Evolutionary conservation across 305 asterid genomes (phyloP), one percentile per base, ranked within the genome.

Genomic region (Salvia sclarea): DNA sequence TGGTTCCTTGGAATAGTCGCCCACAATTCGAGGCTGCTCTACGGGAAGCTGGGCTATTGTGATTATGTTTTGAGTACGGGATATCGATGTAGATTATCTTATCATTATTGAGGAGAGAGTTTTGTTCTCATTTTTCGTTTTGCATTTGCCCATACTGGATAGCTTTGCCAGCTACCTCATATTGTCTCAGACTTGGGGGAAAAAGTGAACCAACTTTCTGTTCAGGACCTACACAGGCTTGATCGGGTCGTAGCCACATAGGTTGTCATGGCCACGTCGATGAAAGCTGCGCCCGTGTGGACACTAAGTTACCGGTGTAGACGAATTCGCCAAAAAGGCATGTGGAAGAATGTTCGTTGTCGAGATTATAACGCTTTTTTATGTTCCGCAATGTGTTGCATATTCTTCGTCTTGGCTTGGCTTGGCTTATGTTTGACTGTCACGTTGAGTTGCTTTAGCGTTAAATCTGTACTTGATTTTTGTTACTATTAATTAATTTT

Each of bases 31-130:
- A 72, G 77, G 84, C 14, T 49, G 92, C 97, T 9, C 81, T 91
- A 21, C 54, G 76, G 66, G 78, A 62, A 20, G 97, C 96, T 10
- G 96, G 95, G 18, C 72, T 90, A 64, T 25, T 81, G 54, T 88
- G 81, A 81, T 68, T 14, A 53, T 47, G 24, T 47, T 47, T 45
- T 47, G 12, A 58, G 33, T 38, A 38, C 35, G 10, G 41, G 52
- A 43, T 18, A 33, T 47, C 43, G 61, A 45, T 71, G 47, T 64
- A 65, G 58, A 64, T 47, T 13, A 35, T 72, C 24, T 20, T 13
- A 30, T 22, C 6, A 22, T 37, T 40, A 14, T 52, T 8, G 40
- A 53, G 21, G 57, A 52, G 55, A 52, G 14, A 6, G n/a, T 28
- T 70, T 66, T 49, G 28, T 49, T 33, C 52, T 47, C 53, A 14